phyloP scores from a whole-genome alignment of 805 yeast genomes.

The Candida multigemmis region DNA sequence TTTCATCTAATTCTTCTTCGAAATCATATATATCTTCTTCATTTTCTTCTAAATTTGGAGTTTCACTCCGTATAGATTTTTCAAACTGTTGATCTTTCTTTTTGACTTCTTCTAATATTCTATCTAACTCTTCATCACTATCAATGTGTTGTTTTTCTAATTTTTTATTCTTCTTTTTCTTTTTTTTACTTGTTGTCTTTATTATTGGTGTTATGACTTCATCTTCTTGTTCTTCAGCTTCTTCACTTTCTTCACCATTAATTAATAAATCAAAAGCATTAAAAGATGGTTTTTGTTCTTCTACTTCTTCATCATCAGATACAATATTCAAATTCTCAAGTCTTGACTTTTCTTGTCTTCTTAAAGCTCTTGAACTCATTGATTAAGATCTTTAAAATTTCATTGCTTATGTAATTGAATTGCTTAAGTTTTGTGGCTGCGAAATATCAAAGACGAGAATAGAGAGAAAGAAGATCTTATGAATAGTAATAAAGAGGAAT shows the following conservation, averaged over 20 bases:
- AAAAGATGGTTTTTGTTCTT: conserved; percentile 10
- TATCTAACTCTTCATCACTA: conserved; percentile 55
- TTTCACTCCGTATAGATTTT: not conserved
- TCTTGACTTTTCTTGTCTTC: conserved; percentile 28
- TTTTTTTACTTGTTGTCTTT: conserved; percentile 14
- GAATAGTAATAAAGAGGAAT: too few species aligned
- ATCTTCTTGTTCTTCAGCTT: conserved; percentile 8
- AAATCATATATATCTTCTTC: conserved; percentile 15
- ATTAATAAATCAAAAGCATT: conserved; percentile 40
- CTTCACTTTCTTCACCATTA: conserved; percentile 18
- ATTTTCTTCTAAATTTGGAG: conserved; percentile 7
- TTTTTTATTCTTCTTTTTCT: conserved; percentile 7
- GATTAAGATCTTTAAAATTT: too few species aligned
- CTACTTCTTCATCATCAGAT: conserved; percentile 7
- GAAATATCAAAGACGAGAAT: too few species aligned
- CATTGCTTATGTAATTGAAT: too few species aligned
- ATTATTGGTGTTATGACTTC: conserved; percentile 5
- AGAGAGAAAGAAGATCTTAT: too few species aligned
- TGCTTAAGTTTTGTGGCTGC: too few species aligned
- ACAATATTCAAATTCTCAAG: conserved; percentile 6
- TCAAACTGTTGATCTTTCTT: conserved; percentile 10
- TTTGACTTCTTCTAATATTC: conserved; percentile 36
- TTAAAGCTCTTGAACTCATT: conserved; percentile 46
- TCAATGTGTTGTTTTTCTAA: conserved; percentile 9
- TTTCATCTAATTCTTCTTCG: conserved; percentile 15